Conservation (phyloP, 176 grass and related monocot genomes). For the Bromus sterilis region DNA sequence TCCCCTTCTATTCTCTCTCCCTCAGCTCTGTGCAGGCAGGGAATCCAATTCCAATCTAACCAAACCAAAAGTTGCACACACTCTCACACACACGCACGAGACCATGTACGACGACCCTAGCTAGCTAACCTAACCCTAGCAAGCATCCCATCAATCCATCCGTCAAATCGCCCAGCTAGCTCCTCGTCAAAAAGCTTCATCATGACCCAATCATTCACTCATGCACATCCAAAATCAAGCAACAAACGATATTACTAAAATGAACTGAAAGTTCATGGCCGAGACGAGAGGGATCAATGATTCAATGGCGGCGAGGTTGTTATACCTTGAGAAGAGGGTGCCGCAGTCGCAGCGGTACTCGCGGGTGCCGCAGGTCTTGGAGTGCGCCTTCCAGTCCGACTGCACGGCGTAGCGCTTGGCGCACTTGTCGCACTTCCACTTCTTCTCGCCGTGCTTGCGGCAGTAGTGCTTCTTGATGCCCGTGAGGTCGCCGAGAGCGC, state of each 20-base stretch:
- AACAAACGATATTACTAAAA: background rate
- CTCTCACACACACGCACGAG: background rate
- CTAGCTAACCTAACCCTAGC: conserved; percentile 30
- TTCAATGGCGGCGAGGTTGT: too few species aligned
- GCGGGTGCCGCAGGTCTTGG: conserved; percentile 95
- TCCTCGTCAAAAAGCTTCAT: conserved; percentile 21
- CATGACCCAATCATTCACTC: conserved; percentile 40
- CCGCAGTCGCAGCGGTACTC: conserved; percentile 99
- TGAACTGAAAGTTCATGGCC: background rate
- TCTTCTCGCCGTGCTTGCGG: conserved; percentile 99
- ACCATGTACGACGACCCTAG: background rate
- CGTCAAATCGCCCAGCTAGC: background rate
- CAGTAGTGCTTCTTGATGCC: conserved; percentile 99
- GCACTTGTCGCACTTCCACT: conserved; percentile 99
- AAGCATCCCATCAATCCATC: background rate
- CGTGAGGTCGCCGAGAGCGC: conserved; percentile 86
- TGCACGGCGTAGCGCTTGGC: conserved; percentile 96
- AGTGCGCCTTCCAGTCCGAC: conserved; percentile 99
- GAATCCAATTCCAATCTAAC: conserved; percentile 7
- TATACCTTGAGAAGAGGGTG: conserved; percentile 96
- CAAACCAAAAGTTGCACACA: background rate
- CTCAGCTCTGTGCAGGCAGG: too few species aligned
- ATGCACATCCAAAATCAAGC: background rate
- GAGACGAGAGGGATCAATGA: too few species aligned
- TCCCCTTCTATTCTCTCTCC: background rate